A percentile compares a stretch with the other conserved stretches of the same genome.
Evolutionary conservation across 2,329 filamentous ascomycete species (phyloP).

Genomic region (Claviceps digitariae): DNA sequence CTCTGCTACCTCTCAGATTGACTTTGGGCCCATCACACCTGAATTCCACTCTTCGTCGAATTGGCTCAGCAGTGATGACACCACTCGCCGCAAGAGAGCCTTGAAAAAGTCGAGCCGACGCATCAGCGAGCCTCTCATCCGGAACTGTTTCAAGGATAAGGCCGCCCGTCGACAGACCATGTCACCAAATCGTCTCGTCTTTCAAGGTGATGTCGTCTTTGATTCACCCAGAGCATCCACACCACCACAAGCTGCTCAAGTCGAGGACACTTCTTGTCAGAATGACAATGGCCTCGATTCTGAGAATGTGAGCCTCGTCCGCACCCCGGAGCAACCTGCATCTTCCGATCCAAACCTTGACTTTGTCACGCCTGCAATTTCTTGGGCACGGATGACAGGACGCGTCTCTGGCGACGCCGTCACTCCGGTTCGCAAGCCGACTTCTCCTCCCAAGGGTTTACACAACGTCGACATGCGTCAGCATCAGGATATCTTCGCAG

Average conservation of each 20-base stretch:
- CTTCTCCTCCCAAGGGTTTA: conserved; percentile 10
- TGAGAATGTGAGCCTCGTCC: background rate
- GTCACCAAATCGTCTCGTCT: conserved; percentile 16
- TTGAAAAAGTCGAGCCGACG: conserved; percentile 15
- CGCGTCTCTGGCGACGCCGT: conserved; percentile 1
- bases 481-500: conserved; percentile 22
- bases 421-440: conserved; percentile 2
- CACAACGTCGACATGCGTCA: conserved; percentile 22
- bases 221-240: background rate
- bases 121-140: conserved; percentile 22
- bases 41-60: conserved; percentile 15
- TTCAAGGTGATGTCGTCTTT: background rate
- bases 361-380: conserved; percentile 8
- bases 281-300: background rate
- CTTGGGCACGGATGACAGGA: conserved; percentile 8
- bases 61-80: conserved; percentile 14
- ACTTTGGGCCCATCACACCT: conserved; percentile 17
- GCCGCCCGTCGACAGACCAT: conserved; percentile 14
- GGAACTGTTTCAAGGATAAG: conserved; percentile 11
- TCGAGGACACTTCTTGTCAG: background rate
- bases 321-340: conserved; percentile 1
- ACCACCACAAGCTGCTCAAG: background rate
- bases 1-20: conserved; percentile 9
- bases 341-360: background rate
- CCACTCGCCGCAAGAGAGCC: conserved; percentile 12